phyloP scores from a whole-genome alignment of 257 asterid species.

The Galeopsis tetrahit region DNA sequence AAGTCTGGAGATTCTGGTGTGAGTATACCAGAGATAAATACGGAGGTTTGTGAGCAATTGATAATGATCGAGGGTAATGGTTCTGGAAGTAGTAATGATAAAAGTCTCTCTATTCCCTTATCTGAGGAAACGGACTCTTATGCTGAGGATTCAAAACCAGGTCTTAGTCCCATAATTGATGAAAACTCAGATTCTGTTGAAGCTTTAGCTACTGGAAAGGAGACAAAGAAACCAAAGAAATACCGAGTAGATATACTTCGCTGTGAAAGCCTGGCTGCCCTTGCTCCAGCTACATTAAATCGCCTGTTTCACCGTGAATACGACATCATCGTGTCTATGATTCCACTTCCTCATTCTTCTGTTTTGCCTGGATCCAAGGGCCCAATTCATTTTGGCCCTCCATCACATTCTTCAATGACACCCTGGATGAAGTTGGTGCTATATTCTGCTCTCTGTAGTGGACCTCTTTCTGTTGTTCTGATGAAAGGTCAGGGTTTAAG shows the following conservation, averaged over 20 bases:
- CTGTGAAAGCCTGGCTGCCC: slow-evolving; percentile 97
- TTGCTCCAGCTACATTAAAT: slow-evolving; percentile 87
- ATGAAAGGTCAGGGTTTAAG: slow-evolving; percentile 96
- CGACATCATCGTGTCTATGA: slow-evolving; percentile 93
- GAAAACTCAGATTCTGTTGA: slow-evolving; percentile 52
- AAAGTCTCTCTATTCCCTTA: slow-evolving; percentile 38
- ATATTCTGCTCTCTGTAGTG: slow-evolving; percentile 75
- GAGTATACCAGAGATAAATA: slow-evolving; percentile 38
- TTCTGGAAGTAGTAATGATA: slow-evolving; percentile 43
- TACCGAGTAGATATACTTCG: slow-evolving; percentile 95
- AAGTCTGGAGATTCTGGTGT: slow-evolving; percentile 40
- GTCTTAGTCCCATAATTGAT: slow-evolving; percentile 48
- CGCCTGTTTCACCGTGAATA: slow-evolving; percentile 95
- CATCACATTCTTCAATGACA: slow-evolving; percentile 94
- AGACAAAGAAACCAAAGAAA: slow-evolving; percentile 57
- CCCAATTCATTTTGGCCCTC: slow-evolving; percentile 99
- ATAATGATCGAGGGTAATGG: slow-evolving; percentile 40
- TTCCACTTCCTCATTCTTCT: slow-evolving; percentile 95
- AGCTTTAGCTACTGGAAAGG: slow-evolving; percentile 52
- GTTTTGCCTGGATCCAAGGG: slow-evolving; percentile 97
- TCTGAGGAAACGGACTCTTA: slow-evolving; percentile 46
- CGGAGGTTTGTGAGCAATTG: slow-evolving; percentile 41
- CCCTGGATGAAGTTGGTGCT: slow-evolving; percentile 98
- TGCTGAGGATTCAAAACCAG: slow-evolving; percentile 45
- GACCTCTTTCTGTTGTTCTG: slow-evolving; percentile 96